These are phyloP conservation scores for Rhodotorula sp. DNA, from an alignment of 1,284 basidiomycete genomes.

Conservation along the genomic window DNA sequence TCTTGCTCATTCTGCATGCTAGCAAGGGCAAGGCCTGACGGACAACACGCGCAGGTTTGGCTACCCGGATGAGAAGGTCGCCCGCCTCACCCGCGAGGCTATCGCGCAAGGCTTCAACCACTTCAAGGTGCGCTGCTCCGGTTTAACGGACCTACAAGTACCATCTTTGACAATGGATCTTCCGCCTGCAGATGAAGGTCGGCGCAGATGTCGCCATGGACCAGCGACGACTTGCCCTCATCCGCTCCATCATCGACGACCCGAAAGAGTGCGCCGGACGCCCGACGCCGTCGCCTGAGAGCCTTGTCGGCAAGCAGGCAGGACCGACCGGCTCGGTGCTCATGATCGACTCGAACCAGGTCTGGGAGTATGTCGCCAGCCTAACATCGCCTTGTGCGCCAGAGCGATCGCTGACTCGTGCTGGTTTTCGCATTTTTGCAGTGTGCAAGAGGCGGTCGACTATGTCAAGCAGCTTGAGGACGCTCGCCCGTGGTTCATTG, in stretches of 20 bases:
- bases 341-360: constrained; percentile 95
- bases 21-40: background rate
- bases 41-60: constrained; percentile 47
- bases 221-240: constrained; percentile 78
- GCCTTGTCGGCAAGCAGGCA: constrained; percentile 78
- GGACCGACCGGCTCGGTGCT: constrained; percentile 88
- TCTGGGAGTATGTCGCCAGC: constrained; percentile 15
- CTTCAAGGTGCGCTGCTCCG: constrained; percentile 18
- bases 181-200: constrained; percentile 67
- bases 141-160: too few relatives aligned
- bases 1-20: background rate
- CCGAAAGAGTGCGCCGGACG: constrained; percentile 54
- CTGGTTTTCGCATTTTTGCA: background rate
- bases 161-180: too few relatives aligned
- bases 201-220: constrained; percentile 79
- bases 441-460: constrained; percentile 81
- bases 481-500: constrained; percentile 96
- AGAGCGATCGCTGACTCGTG: too few relatives aligned
- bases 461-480: constrained; percentile 77
- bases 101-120: constrained; percentile 62
- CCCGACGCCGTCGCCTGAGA: constrained; percentile 31
- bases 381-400: too few relatives aligned
- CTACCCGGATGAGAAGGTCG: constrained; percentile 88
- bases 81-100: constrained; percentile 74
- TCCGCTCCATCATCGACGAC: constrained; percentile 91